These are phyloP conservation scores for Nyssa sinensis DNA, from an alignment of 148 eudicot genomes.

Conservation along the genomic window DNA sequence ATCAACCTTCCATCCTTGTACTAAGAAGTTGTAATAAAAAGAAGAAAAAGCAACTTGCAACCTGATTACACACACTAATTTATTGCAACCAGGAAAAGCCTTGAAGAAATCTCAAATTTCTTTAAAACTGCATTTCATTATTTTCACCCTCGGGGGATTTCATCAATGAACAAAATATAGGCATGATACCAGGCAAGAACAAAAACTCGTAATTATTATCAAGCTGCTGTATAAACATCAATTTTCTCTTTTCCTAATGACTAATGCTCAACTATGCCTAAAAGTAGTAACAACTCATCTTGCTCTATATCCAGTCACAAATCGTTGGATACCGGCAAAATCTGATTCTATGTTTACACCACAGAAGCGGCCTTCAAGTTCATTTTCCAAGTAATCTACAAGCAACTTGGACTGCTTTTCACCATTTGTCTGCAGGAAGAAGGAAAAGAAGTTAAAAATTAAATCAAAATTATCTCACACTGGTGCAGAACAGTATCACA, in stretches of 20 bases:
- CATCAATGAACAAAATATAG: background rate
- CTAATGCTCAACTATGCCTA: too few relatives aligned
- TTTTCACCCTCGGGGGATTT: too few relatives aligned
- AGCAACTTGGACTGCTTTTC: slow-evolving; percentile 74
- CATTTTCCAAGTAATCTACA: slow-evolving; percentile 44
- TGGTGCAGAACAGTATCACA: background rate
- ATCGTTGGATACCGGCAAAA: slow-evolving; percentile 76
- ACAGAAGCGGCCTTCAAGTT: slow-evolving; percentile 39
- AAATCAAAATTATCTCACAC: background rate
- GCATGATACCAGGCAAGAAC: too few relatives aligned
- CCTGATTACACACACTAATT: background rate
- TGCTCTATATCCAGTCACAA: slow-evolving; percentile 59
- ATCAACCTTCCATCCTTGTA: background rate
- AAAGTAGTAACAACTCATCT: too few relatives aligned
- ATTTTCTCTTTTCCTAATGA: too few relatives aligned
- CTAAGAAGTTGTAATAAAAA: background rate
- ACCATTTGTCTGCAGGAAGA: slow-evolving; percentile 79
- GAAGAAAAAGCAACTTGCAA: background rate
- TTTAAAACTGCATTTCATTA: too few relatives aligned
- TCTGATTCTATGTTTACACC: slow-evolving; percentile 54
- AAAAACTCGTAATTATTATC: too few relatives aligned
- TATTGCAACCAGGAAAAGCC: too few relatives aligned
- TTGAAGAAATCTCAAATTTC: too few relatives aligned
- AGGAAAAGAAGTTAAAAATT: background rate
- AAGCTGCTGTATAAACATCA: too few relatives aligned